Conservation (phyloP, 2,329 filamentous ascomycete species). For the Dothistroma septosporum region DNA sequence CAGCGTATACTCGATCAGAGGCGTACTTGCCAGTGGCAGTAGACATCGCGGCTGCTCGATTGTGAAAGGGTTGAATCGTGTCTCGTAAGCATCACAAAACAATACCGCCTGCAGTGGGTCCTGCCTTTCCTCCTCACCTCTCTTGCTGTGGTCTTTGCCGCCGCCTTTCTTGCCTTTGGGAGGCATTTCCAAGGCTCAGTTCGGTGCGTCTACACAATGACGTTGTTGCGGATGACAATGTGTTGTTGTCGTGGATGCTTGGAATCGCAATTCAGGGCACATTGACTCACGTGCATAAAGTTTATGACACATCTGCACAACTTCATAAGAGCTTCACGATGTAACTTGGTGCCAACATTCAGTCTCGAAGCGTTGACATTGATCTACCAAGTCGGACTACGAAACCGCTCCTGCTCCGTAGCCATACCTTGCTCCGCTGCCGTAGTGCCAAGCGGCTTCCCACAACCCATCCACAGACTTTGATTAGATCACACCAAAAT, state of each 20-base stretch:
- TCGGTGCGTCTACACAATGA: not conserved
- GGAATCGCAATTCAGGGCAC: not conserved
- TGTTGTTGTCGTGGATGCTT: not conserved
- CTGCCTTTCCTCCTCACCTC: slow-evolving; percentile 55
- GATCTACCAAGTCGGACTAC: slow-evolving; percentile 1
- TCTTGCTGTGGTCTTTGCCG: slow-evolving; percentile 32
- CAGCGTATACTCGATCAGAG: slow-evolving; percentile 94
- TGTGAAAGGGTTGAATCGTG: slow-evolving; percentile 83
- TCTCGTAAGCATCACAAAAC: slow-evolving; percentile 91
- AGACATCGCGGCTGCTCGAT: slow-evolving; percentile 89
- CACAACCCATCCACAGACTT: not conserved
- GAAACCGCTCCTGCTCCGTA: not conserved
- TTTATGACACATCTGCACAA: not conserved
- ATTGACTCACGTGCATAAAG: not conserved
- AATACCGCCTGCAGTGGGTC: slow-evolving; percentile 65
- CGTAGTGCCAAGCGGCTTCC: not conserved
- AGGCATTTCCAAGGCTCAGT: slow-evolving; percentile 37
- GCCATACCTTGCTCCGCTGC: not conserved
- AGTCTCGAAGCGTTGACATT: not conserved
- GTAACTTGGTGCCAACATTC: not conserved
- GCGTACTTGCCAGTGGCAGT: slow-evolving; percentile 85
- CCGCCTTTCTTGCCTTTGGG: slow-evolving; percentile 46
- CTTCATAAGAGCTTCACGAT: not conserved
- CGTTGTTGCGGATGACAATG: not conserved
- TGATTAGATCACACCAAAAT: not conserved